phyloP scores from a whole-genome alignment of 495 filamentous ascomycete species.

The Aspergillus indologenus region DNA sequence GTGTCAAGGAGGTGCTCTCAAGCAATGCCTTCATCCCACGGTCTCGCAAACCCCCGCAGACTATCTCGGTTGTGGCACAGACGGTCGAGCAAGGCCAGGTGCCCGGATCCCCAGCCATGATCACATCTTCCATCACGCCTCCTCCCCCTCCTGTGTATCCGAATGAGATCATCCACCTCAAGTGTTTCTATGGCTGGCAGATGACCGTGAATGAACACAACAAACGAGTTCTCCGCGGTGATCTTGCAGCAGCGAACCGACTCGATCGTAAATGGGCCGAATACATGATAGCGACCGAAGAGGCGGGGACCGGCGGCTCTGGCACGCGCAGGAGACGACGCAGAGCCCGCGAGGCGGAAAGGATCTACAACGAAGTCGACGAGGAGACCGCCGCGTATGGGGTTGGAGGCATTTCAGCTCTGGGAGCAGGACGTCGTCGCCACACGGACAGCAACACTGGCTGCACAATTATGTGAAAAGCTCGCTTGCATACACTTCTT shows the following conservation, averaged over 20 bases:
- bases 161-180: slow-evolving; percentile 74
- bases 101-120: slow-evolving; percentile 26
- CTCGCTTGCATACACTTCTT: background rate
- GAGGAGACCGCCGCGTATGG: slow-evolving; percentile 53
- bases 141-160: slow-evolving; percentile 49
- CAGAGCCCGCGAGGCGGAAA: slow-evolving; percentile 71
- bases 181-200: slow-evolving; percentile 95
- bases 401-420: slow-evolving; percentile 20
- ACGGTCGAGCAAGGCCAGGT: slow-evolving; percentile 29
- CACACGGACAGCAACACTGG: slow-evolving; percentile 52
- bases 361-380: slow-evolving; percentile 70
- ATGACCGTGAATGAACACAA: slow-evolving; percentile 90
- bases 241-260: slow-evolving; percentile 63
- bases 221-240: slow-evolving; percentile 73
- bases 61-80: slow-evolving; percentile 29
- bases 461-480: slow-evolving; percentile 53
- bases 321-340: slow-evolving; percentile 65
- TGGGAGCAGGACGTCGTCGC: slow-evolving; percentile 39
- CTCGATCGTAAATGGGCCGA: slow-evolving; percentile 91
- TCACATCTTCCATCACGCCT: slow-evolving; percentile 35
- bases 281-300: slow-evolving; percentile 88
- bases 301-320: slow-evolving; percentile 68
- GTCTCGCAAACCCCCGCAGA: slow-evolving; percentile 26
- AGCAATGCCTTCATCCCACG: slow-evolving; percentile 70
- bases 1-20: slow-evolving; percentile 78